phyloP scores from a whole-genome alignment of 2,329 filamentous ascomycete species.

The Aureobasidium mangrovei region DNA sequence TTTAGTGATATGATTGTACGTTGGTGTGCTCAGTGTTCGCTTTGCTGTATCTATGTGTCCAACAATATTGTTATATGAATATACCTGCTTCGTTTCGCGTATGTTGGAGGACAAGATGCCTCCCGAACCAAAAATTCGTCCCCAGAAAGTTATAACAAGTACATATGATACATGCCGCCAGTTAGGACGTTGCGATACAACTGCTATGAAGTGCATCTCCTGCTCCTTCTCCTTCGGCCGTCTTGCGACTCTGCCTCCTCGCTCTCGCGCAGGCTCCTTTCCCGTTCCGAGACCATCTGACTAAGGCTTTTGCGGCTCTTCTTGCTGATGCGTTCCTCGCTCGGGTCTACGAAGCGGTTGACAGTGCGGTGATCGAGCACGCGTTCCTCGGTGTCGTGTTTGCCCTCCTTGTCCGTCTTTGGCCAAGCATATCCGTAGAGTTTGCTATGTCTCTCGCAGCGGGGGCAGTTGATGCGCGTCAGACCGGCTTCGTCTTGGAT shows the following conservation, averaged over 20 bases:
- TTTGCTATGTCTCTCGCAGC: slow-evolving; percentile 92
- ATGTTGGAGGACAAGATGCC: no score
- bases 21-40: no score
- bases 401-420: slow-evolving; percentile 77
- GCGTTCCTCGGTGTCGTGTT: slow-evolving; percentile 57
- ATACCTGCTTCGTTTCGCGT: no score
- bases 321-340: slow-evolving; percentile 27
- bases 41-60: neutral
- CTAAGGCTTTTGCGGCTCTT: slow-evolving; percentile 28
- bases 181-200: no score
- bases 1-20: no score
- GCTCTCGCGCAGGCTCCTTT: slow-evolving; percentile 21
- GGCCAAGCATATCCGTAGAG: slow-evolving; percentile 94
- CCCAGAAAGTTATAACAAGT: no score
- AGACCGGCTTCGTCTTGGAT: slow-evolving; percentile 83
- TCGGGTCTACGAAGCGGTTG: slow-evolving; percentile 67
- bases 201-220: slow-evolving; percentile 10
- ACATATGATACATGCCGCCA: no score
- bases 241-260: slow-evolving; percentile 15
- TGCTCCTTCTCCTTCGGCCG: slow-evolving; percentile 17
- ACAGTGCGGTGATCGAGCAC: slow-evolving; percentile 79
- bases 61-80: neutral
- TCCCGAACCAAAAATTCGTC: no score
- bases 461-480: slow-evolving; percentile 75
- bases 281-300: slow-evolving; percentile 22